phyloP scores from a whole-genome alignment of 192 early-diverging fungal species.

The Rhizoclosmatium globosum region DNA sequence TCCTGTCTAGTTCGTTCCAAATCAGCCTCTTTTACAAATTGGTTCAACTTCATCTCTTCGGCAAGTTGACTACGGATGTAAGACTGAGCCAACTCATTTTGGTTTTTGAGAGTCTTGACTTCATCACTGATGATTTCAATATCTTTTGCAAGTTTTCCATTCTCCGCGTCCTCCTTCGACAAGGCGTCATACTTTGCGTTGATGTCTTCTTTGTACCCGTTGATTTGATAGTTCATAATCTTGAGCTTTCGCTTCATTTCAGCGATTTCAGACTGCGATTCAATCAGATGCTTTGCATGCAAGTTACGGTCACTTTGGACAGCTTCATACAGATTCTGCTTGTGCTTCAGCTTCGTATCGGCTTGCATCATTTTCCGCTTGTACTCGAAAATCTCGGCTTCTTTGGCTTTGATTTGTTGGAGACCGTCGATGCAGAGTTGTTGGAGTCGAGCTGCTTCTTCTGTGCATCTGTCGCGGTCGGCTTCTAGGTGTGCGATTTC shows the following conservation, averaged over 20 bases:
- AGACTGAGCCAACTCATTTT: slow-evolving; percentile 66
- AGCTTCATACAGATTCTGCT: slow-evolving; percentile 73
- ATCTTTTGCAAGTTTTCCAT: slow-evolving; percentile 59
- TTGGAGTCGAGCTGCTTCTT: slow-evolving; percentile 51
- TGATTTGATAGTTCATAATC: slow-evolving; percentile 75
- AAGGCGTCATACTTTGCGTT: slow-evolving; percentile 61
- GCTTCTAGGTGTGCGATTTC: slow-evolving; percentile 43
- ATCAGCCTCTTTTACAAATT: slow-evolving; percentile 74
- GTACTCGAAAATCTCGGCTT: slow-evolving; percentile 65
- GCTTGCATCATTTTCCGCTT: slow-evolving; percentile 64
- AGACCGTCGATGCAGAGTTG: slow-evolving; percentile 49
- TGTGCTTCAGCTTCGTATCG: slow-evolving; percentile 72
- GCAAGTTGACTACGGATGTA: slow-evolving; percentile 62
- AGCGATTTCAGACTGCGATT: slow-evolving; percentile 65
- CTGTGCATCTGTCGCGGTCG: slow-evolving; percentile 54
- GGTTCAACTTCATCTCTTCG: slow-evolving; percentile 65
- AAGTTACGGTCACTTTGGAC: slow-evolving; percentile 71
- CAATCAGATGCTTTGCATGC: slow-evolving; percentile 67
- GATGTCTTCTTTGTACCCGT: slow-evolving; percentile 70
- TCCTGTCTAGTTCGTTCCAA: slow-evolving; percentile 63
- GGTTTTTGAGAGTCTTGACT: slow-evolving; percentile 61
- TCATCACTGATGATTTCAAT: slow-evolving; percentile 64
- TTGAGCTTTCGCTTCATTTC: slow-evolving; percentile 72
- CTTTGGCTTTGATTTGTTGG: slow-evolving; percentile 64
- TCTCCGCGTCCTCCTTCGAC: slow-evolving; percentile 55